These are phyloP conservation scores for Trichoderma sp. DNA, from an alignment of 2,329 filamentous ascomycete genomes.

Conservation along the genomic window DNA sequence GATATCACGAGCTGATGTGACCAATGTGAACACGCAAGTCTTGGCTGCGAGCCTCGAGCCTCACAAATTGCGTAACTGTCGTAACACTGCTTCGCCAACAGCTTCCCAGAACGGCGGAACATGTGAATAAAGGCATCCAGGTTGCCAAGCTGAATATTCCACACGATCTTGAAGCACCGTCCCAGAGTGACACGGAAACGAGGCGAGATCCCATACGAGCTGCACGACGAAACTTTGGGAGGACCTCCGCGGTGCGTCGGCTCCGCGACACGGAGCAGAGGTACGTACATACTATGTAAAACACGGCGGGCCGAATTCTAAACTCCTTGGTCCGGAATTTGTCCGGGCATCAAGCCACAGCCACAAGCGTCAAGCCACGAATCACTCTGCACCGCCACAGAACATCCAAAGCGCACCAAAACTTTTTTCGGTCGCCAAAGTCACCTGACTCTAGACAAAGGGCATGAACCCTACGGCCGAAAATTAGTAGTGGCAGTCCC, in stretches of 20 bases:
- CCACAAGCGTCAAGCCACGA: neutral
- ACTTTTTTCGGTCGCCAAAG: conserved; percentile 24
- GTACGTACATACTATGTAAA: neutral
- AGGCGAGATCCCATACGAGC: neutral
- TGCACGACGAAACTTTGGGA: neutral
- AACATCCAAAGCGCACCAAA: neutral
- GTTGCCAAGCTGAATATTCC: neutral
- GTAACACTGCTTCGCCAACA: conserved; percentile 10
- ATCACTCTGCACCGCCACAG: neutral
- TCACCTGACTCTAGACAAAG: conserved; percentile 42
- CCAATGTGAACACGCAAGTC: conserved; percentile 2
- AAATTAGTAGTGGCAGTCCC: conserved; percentile 35
- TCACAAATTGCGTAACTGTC: neutral
- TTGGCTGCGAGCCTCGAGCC: neutral
- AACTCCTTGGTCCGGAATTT: neutral
- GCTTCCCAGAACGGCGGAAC: conserved; percentile 1
- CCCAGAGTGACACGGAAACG: neutral
- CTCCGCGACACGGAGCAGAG: neutral
- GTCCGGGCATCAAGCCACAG: neutral
- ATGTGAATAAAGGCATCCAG: neutral
- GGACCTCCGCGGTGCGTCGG: neutral
- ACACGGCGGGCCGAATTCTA: neutral
- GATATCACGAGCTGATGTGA: neutral
- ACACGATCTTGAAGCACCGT: neutral
- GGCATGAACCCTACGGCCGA: conserved; percentile 45